A percentile compares a stretch with the other conserved stretches of the same genome.
These are phyloP conservation scores for Diaporthe amygdali DNA, from an alignment of 2,329 filamentous ascomycete genomes.

Conservation along the genomic window DNA sequence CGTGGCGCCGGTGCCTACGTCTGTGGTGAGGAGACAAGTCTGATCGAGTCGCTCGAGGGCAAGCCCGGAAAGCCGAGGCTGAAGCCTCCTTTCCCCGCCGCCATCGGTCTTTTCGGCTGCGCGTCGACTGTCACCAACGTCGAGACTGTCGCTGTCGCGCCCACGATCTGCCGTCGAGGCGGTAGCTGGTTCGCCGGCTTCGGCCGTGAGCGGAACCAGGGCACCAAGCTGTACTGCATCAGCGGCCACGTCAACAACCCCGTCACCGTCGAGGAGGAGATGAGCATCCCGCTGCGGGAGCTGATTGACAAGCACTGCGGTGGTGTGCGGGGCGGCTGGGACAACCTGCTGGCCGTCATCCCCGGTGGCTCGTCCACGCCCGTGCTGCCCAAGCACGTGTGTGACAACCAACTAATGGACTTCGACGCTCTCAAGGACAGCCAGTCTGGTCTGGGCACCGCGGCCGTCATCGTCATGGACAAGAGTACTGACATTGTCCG, in stretches of 20 bases:
- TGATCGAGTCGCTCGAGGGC: constrained; percentile 97
- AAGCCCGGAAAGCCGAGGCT: constrained; percentile 98
- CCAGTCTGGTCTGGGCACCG: constrained; percentile 95
- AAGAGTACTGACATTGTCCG: constrained; percentile 96
- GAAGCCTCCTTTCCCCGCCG: constrained; percentile 97
- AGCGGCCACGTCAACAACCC: constrained; percentile 99
- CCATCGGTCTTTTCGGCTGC: constrained; percentile 97
- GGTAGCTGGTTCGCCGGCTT: constrained; percentile 92
- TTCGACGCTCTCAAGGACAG: constrained; percentile 98
- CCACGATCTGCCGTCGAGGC: constrained; percentile 93
- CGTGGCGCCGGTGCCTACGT: constrained; percentile 97
- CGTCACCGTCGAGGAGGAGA: constrained; percentile 97
- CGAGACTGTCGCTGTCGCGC: constrained; percentile 93
- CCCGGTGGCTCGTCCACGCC: constrained; percentile 97
- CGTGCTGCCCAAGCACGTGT: constrained; percentile 86
- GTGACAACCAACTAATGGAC: constrained; percentile 97
- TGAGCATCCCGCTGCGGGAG: constrained; percentile 95
- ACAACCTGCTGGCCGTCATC: constrained; percentile 94
- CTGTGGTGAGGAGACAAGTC: constrained; percentile 95
- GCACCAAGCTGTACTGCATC: constrained; percentile 98
- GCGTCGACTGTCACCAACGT: constrained; percentile 98
- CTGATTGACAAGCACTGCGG: constrained; percentile 98
- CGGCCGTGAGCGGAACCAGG: constrained; percentile 93
- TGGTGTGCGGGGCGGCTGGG: constrained; percentile 95
- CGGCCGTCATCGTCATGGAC: constrained; percentile 98